These are phyloP conservation scores for Hypoxylon sp. DNA, from an alignment of 2,329 filamentous ascomycete species.

Conservation along the genomic window DNA sequence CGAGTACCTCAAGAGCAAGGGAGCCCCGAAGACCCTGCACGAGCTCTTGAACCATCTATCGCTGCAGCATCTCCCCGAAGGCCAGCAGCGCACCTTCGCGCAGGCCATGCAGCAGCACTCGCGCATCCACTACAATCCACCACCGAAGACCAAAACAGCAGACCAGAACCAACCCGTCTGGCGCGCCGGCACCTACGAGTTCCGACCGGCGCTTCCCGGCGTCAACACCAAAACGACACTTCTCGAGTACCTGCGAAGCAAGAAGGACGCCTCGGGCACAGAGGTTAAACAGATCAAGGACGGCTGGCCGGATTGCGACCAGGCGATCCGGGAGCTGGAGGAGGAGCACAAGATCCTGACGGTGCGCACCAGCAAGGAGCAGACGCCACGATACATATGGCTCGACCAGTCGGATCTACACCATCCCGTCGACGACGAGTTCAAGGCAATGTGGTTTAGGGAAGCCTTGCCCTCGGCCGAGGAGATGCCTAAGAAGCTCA, in stretches of 20 bases:
- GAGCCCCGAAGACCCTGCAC: conserved; percentile 72
- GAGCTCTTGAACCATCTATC: conserved; percentile 85
- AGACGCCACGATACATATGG: conserved; percentile 86
- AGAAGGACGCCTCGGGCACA: conserved; percentile 82
- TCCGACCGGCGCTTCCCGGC: conserved; percentile 80
- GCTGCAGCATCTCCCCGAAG: conserved; percentile 68
- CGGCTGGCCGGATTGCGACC: conserved; percentile 88
- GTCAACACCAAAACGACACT: conserved; percentile 82
- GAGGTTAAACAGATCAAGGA: conserved; percentile 92
- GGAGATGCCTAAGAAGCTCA: conserved; percentile 76
- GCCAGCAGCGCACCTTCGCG: conserved; percentile 70
- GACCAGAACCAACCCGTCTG: conserved; percentile 66
- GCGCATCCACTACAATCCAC: conserved; percentile 65
- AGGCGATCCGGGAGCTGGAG: conserved; percentile 81
- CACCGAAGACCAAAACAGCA: conserved; percentile 63
- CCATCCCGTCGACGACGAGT: conserved; percentile 81
- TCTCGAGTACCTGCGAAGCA: conserved; percentile 80
- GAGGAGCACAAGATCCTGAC: conserved; percentile 81
- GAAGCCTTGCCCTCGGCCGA: conserved; percentile 78
- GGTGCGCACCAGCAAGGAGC: conserved; percentile 91
- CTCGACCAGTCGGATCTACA: conserved; percentile 82
- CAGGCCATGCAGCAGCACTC: conserved; percentile 73
- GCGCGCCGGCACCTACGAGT: conserved; percentile 77
- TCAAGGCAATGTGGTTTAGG: conserved; percentile 83
- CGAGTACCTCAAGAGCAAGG: conserved; percentile 79